These are phyloP conservation scores for Neurospora pannonica DNA, from an alignment of 495 filamentous ascomycete genomes.

Conservation along the genomic window DNA sequence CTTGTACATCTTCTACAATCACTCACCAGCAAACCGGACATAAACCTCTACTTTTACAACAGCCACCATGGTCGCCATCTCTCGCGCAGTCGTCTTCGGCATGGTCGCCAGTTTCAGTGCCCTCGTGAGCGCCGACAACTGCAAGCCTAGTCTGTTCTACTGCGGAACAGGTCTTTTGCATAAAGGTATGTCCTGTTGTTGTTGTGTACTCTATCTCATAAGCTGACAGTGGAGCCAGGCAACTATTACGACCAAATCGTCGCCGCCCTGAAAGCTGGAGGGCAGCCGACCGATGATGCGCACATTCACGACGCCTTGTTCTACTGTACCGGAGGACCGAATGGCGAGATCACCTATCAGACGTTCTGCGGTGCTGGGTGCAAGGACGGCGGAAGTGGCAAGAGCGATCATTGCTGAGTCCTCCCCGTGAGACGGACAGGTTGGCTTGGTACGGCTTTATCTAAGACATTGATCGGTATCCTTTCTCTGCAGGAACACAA, in stretches of 20 bases:
- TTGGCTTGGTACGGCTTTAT: no score
- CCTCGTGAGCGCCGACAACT: not conserved
- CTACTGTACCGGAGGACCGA: not conserved
- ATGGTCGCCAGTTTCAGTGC: not conserved
- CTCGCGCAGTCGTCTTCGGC: not conserved
- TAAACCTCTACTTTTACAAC: not conserved
- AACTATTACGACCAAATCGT: not conserved
- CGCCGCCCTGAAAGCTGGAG: not conserved
- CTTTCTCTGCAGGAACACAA: no score
- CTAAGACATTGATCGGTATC: no score
- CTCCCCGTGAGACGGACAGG: not conserved
- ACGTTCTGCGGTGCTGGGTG: not conserved
- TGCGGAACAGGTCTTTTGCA: not conserved
- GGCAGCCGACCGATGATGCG: not conserved
- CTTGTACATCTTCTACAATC: not conserved
- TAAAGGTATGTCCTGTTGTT: not conserved
- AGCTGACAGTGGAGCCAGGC: not conserved
- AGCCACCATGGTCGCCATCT: not conserved
- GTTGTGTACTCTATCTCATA: not conserved
- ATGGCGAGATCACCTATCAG: not conserved
- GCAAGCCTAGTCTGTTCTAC: not conserved
- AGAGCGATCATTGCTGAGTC: not conserved
- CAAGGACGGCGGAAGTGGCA: not conserved
- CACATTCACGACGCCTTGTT: not conserved
- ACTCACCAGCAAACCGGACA: not conserved